Conservation (phyloP, 148 eudicot species). For the Tetragonia tetragonoides region DNA sequence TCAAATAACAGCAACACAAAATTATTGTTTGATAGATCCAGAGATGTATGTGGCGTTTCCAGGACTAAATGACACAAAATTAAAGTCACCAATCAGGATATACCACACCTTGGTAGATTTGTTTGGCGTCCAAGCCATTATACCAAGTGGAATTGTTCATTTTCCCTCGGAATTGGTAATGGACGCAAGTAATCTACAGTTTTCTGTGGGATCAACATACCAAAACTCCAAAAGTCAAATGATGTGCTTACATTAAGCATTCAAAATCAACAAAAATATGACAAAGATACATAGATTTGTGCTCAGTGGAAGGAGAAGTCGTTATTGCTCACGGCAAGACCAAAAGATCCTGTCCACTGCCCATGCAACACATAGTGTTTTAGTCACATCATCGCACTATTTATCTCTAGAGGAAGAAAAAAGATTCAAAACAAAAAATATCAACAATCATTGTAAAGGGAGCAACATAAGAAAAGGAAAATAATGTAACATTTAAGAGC, state of each 20-base stretch:
- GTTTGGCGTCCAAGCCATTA: conserved; percentile 76
- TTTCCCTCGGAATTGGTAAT: conserved; percentile 65
- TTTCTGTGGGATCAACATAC: background rate
- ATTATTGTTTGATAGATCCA: background rate
- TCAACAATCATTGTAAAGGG: too few species aligned
- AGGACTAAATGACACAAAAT: conserved; percentile 40
- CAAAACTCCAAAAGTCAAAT: background rate
- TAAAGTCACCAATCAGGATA: conserved; percentile 57
- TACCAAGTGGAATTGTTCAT: conserved; percentile 39
- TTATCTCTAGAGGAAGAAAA: background rate
- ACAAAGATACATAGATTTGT: background rate
- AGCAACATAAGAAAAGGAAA: too few species aligned
- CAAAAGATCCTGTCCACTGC: conserved; percentile 51
- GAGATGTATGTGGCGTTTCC: conserved; percentile 49
- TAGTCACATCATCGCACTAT: conserved; percentile 52
- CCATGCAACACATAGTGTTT: conserved; percentile 42
- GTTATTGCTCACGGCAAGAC: conserved; percentile 66
- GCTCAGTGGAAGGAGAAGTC: conserved; percentile 99
- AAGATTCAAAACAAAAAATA: background rate
- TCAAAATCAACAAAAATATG: background rate
- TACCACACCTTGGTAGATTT: conserved; percentile 30
- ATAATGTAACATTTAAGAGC: conserved; percentile 14
- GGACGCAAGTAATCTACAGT: conserved; percentile 32
- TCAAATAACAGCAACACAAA: too few species aligned
- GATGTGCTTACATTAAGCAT: too few species aligned